Conservation (phyloP, 1,284 basidiomycete species). For the Termitomyces sp. region DNA sequence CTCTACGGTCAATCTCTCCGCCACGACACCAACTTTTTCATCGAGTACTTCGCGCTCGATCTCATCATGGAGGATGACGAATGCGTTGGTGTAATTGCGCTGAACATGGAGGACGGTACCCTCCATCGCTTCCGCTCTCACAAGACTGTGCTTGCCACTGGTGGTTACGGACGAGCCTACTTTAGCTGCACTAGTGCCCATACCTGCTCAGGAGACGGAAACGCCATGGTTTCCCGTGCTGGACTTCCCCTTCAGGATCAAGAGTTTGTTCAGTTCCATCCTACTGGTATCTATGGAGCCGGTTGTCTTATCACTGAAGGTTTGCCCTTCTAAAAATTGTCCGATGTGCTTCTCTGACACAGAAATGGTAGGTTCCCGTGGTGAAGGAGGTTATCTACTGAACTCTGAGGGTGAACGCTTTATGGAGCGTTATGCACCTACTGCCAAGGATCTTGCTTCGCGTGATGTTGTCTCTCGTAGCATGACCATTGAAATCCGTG, state of each 20-base stretch:
- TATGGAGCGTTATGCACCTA: constrained; percentile 99
- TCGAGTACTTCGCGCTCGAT: constrained; percentile 99
- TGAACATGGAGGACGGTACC: constrained; percentile 99
- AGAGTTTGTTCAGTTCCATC: constrained; percentile 99
- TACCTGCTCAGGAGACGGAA: constrained; percentile 98
- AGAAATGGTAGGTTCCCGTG: constrained; percentile 78
- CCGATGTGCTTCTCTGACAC: not conserved
- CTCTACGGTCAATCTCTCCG: constrained; percentile 98
- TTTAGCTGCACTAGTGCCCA: constrained; percentile 99
- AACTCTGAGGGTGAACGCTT: constrained; percentile 99
- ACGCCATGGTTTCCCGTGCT: constrained; percentile 97
- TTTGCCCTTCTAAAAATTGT: constrained; percentile 21
- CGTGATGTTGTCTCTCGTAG: constrained; percentile 99
- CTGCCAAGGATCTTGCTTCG: constrained; percentile 98
- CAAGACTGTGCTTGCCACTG: constrained; percentile 98
- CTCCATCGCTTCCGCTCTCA: constrained; percentile 98
- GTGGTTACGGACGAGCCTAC: constrained; percentile 98
- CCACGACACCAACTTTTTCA: constrained; percentile 99
- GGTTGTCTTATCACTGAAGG: constrained; percentile 99
- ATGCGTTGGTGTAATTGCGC: constrained; percentile 98
- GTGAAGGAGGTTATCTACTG: constrained; percentile 98
- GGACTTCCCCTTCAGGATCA: constrained; percentile 96
- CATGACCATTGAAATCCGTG: constrained; percentile 99
- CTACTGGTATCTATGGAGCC: constrained; percentile 99
- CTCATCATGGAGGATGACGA: constrained; percentile 98